Evolutionary conservation across 2,329 filamentous ascomycete genomes (phyloP).

Genomic region (Alternaria hordeiaustralica): DNA sequence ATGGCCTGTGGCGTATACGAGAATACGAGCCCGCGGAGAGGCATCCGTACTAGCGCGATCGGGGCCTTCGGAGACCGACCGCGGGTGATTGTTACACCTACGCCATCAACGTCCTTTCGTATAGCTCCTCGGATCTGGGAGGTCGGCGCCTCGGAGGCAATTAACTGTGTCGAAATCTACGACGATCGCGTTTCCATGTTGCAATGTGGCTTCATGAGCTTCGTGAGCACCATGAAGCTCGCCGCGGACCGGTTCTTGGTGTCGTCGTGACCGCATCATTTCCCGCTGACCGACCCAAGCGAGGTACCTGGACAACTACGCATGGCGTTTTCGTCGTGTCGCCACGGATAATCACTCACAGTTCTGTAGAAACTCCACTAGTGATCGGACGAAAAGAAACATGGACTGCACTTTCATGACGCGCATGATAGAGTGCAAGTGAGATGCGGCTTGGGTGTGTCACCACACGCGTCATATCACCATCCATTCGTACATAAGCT

Average conservation of each 20-base stretch:
- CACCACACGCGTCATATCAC: background rate
- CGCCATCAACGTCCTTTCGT: background rate
- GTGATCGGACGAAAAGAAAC: background rate
- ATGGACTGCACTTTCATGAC: background rate
- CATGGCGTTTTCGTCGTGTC: background rate
- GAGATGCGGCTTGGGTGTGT: background rate
- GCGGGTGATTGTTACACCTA: background rate
- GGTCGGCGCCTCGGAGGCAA: background rate
- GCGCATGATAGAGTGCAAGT: background rate
- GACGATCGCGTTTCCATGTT: background rate
- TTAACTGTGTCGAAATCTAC: background rate
- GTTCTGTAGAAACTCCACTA: background rate
- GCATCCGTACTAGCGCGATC: background rate
- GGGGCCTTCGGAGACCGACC: background rate
- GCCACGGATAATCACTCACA: background rate
- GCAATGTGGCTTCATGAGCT: background rate
- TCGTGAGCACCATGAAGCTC: background rate
- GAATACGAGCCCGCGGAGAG: background rate
- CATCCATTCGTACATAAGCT: slow-evolving; percentile 9
- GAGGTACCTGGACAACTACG: background rate
- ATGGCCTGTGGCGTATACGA: background rate
- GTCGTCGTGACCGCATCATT: background rate
- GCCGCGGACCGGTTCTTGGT: background rate
- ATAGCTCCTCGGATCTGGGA: background rate
- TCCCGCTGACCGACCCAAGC: background rate